Base-by-base conservation (phyloP, 164 flowering plant genomes). In the Tetrastigma voinierianum region DNA sequence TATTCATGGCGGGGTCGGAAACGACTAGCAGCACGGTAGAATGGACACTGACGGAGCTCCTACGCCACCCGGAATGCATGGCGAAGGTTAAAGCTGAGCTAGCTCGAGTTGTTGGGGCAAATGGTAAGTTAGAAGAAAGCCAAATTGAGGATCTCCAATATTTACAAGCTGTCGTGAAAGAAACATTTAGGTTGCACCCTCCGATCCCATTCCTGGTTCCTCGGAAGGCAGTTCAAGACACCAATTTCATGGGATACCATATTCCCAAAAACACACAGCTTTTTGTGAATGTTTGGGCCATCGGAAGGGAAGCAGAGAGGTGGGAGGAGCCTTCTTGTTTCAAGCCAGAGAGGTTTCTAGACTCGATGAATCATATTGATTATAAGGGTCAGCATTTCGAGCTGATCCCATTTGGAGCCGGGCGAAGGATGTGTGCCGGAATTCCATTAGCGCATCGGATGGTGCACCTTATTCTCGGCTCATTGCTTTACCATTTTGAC, bases 41-140 rank as follows among this genome's bases (percentile, higher is more conserved):
- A 62, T 89, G 94, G 91, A 88, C 87, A n/a, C 23, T 89, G 77
- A 76, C 86, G 0, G 89, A 89, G 78, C 86, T 89, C 15, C 76
- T 89, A n/a, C 52, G 61, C 56, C 67, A 85, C 64, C 91, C 86
- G 0, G 65, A 62, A 1, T 13, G 59, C 15, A 70, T 86, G 83
- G 21, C 24, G 9, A 72, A 65, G 70, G 77, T 57, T 12, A 81
- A 85, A 71, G 59, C 64, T 2, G 91, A 89, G 78, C 77, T 89
- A 0, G 13, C 57, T 20, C 18, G 32, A 12, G 78, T 78, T 0
- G 52, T 89, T 1, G 84, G 87, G 11, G 56, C 75, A 32, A 58
- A 70, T 21, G 55, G 62, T 15, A 76, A 68, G 55, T 62, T 85
- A 7, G 77, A 86, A 67, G 86, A 88, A 57, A 55, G 55, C 1